These are phyloP conservation scores for Pichia cabralensis DNA, from an alignment of 805 yeast species.

Conservation along the genomic window DNA sequence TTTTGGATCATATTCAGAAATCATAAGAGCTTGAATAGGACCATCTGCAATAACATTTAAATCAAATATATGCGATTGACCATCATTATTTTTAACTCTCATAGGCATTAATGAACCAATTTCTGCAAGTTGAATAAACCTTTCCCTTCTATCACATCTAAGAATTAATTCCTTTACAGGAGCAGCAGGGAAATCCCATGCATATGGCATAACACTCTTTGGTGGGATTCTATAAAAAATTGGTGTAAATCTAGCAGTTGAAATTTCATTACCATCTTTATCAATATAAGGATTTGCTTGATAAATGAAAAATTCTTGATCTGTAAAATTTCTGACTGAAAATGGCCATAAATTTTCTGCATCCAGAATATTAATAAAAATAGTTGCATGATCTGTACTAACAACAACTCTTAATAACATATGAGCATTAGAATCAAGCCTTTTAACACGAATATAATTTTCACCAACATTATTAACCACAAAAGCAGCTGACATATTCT, in stretches of 20 bases:
- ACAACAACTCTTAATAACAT: constrained; percentile 63
- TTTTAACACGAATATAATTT: constrained; percentile 58
- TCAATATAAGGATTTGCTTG: constrained; percentile 70
- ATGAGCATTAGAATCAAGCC: constrained; percentile 51
- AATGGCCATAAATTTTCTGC: constrained; percentile 86
- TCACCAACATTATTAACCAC: constrained; percentile 78
- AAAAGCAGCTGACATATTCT: constrained; percentile 85
- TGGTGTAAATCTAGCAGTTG: constrained; percentile 58
- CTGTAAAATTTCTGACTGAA: constrained; percentile 83
- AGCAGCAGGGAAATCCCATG: constrained; percentile 97
- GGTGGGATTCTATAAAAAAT: constrained; percentile 76
- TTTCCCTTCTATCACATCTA: constrained; percentile 60
- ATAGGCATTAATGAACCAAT: constrained; percentile 88
- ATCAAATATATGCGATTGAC: constrained; percentile 48
- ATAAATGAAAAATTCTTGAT: constrained; percentile 74
- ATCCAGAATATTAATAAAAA: constrained; percentile 64
- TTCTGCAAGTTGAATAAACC: constrained; percentile 80
- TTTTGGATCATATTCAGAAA: constrained; percentile 72
- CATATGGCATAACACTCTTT: constrained; percentile 92
- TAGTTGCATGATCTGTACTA: constrained; percentile 67
- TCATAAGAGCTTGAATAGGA: constrained; percentile 79
- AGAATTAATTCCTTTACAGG: constrained; percentile 68
- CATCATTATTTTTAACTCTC: constrained; percentile 32
- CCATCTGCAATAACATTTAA: constrained; percentile 94
- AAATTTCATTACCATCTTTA: constrained; percentile 53